These are phyloP conservation scores for Tephrocybe sp. DNA, from an alignment of 768 basidiomycete genomes.

Conservation along the genomic window DNA sequence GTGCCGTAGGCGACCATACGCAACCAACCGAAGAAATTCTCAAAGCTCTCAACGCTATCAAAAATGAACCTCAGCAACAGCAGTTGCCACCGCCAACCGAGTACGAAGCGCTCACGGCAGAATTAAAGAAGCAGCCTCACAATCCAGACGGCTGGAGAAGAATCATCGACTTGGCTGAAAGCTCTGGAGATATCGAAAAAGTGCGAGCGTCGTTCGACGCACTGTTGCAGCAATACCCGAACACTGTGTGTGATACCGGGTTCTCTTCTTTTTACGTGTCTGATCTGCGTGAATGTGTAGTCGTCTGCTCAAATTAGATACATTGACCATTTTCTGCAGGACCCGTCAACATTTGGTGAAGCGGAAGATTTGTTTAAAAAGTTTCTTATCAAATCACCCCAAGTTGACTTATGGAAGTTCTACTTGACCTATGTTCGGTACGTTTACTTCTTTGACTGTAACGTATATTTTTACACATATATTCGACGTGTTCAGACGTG, in stretches of 20 bases:
- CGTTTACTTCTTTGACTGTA: too few relatives aligned
- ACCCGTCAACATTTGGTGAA: conserved; percentile 63
- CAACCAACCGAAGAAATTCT: conserved; percentile 37
- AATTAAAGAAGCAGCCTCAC: conserved; percentile 66
- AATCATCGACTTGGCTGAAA: conserved; percentile 76
- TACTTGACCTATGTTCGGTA: conserved; percentile 93
- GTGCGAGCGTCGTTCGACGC: conserved; percentile 82
- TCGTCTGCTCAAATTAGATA: conserved; percentile 84
- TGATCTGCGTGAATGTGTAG: conserved; percentile 39
- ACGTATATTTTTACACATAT: too few relatives aligned
- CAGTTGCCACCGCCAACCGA: conserved; percentile 53
- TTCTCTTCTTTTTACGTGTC: conserved; percentile 7
- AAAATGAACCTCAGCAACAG: conserved; percentile 26
- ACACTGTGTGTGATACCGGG: conserved; percentile 68
- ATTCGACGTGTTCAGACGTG: conserved; percentile 43
- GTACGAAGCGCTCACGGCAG: conserved; percentile 62
- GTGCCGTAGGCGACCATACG: conserved; percentile 26
- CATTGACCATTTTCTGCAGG: conserved; percentile 70
- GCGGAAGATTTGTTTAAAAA: conserved; percentile 90
- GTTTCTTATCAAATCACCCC: conserved; percentile 82
- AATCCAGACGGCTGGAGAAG: conserved; percentile 80
- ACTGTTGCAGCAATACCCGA: conserved; percentile 84
- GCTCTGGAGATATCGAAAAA: conserved; percentile 73
- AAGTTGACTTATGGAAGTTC: conserved; percentile 89
- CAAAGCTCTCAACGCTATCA: conserved; percentile 28